Evolutionary conservation across 2,329 filamentous ascomycete species (phyloP).

Genomic region (Pestalotiopsis fici): DNA sequence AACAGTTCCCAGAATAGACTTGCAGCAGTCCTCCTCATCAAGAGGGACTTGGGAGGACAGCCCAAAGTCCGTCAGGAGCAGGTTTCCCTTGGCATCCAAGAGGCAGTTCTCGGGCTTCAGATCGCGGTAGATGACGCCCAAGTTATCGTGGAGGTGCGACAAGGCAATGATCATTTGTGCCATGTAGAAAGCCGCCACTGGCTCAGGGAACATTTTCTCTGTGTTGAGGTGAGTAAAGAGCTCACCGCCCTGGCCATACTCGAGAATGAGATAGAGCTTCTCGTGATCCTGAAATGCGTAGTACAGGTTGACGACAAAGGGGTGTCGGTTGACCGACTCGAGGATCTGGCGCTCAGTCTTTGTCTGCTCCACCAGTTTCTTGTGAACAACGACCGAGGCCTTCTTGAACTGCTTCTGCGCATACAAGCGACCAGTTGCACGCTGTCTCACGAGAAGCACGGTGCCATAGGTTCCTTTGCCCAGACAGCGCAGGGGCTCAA

Average conservation of each 20-base stretch:
- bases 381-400: conserved; percentile 91
- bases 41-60: conserved; percentile 88
- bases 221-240: conserved; percentile 92
- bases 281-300: conserved; percentile 98
- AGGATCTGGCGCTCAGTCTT: conserved; percentile 95
- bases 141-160: conserved; percentile 86
- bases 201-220: conserved; percentile 93
- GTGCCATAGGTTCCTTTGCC: conserved; percentile 97
- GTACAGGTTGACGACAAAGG: conserved; percentile 96
- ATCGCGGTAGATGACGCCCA: conserved; percentile 95
- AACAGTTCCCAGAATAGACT: conserved; percentile 89
- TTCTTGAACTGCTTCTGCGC: conserved; percentile 99
- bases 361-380: conserved; percentile 94
- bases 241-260: conserved; percentile 96
- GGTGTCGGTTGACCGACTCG: conserved; percentile 93
- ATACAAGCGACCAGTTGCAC: conserved; percentile 82
- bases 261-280: conserved; percentile 94
- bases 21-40: conserved; percentile 69
- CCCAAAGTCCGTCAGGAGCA: conserved; percentile 94
- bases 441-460: conserved; percentile 90
- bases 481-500: conserved; percentile 86
- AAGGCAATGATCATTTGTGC: conserved; percentile 95
- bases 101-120: conserved; percentile 98
- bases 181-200: conserved; percentile 94
- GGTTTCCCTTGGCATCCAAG: conserved; percentile 85